Evolutionary conservation across 495 filamentous ascomycete species (phyloP).

Genomic region (Penicillium dipodomyicola): DNA sequence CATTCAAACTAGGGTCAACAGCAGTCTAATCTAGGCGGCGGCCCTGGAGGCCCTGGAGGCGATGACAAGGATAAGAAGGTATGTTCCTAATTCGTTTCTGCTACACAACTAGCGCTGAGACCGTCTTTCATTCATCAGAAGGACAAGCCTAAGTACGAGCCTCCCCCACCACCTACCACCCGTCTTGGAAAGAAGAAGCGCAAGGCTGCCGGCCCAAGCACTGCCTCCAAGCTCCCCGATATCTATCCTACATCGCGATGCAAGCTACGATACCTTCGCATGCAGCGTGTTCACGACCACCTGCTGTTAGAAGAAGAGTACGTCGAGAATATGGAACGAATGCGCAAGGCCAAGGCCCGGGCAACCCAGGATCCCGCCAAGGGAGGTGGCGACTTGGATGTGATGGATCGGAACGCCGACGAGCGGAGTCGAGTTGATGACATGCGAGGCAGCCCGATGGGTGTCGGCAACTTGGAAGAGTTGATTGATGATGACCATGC

Average conservation of each 20-base stretch:
- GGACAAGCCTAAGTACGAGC: constrained; percentile 99
- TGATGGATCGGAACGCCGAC: constrained; percentile 77
- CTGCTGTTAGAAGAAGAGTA: constrained; percentile 96
- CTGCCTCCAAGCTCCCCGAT: constrained; percentile 88
- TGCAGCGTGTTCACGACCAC: constrained; percentile 98
- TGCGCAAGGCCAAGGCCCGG: constrained; percentile 88
- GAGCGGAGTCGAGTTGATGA: constrained; percentile 96
- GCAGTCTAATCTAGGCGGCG: constrained; percentile 80
- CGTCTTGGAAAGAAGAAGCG: constrained; percentile 98
- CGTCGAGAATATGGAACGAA: constrained; percentile 95
- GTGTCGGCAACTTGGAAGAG: constrained; percentile 95
- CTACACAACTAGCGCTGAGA: constrained; percentile 12
- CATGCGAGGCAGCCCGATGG: constrained; percentile 98
- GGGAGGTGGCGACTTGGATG: constrained; percentile 42
- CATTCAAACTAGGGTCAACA: constrained; percentile 57
- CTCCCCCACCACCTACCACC: constrained; percentile 92
- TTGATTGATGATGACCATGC: constrained; percentile 99
- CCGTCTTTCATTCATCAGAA: constrained; percentile 58
- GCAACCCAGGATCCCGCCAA: constrained; percentile 56
- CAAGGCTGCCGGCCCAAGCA: constrained; percentile 85
- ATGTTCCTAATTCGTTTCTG: constrained; percentile 22
- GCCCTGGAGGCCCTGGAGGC: constrained; percentile 67
- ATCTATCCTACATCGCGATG: constrained; percentile 95
- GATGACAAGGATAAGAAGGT: constrained; percentile 97
- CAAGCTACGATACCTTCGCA: constrained; percentile 92